These are phyloP conservation scores for Plectosphaerella cucumerina DNA, from an alignment of 2,329 filamentous ascomycete genomes.

Conservation along the genomic window DNA sequence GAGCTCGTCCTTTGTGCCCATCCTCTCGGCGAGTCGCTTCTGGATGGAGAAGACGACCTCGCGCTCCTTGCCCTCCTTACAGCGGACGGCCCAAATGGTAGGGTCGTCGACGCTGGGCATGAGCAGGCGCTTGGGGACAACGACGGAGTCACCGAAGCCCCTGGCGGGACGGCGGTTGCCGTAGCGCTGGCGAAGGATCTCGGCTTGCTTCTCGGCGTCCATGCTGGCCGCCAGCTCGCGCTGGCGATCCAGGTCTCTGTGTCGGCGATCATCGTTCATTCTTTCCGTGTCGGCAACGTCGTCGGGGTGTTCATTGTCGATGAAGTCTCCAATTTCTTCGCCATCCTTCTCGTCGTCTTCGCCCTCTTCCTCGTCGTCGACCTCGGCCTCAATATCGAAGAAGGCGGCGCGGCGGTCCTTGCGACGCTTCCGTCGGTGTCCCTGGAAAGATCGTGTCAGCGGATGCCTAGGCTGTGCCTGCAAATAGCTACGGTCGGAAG, in stretches of 20 bases:
- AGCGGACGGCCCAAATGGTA: conserved; percentile 90
- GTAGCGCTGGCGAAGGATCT: conserved; percentile 82
- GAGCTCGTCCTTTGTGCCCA: conserved; percentile 73
- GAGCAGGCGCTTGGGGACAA: conserved; percentile 80
- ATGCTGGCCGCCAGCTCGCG: conserved; percentile 83
- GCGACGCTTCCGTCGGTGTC: conserved; percentile 76
- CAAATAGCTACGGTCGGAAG: background rate
- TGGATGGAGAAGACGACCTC: conserved; percentile 86
- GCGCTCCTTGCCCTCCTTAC: conserved; percentile 91
- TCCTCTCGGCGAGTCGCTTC: conserved; percentile 80
- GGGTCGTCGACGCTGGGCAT: conserved; percentile 93
- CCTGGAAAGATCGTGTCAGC: conserved; percentile 29
- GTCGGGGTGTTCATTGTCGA: conserved; percentile 85
- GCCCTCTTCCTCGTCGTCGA: conserved; percentile 88
- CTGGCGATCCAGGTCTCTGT: conserved; percentile 89
- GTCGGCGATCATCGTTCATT: conserved; percentile 84
- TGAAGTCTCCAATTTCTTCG: conserved; percentile 77
- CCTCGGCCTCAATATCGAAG: conserved; percentile 97
- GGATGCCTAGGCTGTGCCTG: conserved; percentile 9
- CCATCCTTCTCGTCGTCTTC: conserved; percentile 88
- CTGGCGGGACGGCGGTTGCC: conserved; percentile 68
- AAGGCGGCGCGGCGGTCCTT: conserved; percentile 76
- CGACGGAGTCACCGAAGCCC: conserved; percentile 63
- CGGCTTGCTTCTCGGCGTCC: conserved; percentile 91
- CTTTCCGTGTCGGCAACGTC: conserved; percentile 77